A percentile compares a stretch with the other conserved stretches of the same genome.
Conservation (phyloP, 345 rosid species). For the Linum tenue region DNA sequence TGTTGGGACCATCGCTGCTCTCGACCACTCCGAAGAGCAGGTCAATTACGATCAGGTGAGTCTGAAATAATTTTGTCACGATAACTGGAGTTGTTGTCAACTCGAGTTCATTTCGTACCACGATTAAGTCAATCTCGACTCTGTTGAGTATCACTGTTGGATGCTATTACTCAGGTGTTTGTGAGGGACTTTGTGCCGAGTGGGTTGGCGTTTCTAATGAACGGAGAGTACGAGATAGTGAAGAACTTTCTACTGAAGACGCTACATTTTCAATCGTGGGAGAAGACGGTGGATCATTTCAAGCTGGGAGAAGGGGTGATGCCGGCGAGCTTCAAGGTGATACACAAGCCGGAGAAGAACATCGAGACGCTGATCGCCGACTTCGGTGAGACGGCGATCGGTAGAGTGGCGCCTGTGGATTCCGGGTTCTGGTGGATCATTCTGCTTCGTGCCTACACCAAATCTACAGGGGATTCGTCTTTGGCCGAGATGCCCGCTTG, state of each 20-base stretch:
- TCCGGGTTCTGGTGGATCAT: slow-evolving; percentile 21
- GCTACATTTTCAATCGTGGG: slow-evolving; percentile 44
- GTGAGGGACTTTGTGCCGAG: slow-evolving; percentile 47
- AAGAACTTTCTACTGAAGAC: slow-evolving; percentile 44
- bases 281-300: slow-evolving; percentile 44
- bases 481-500: slow-evolving; percentile 11
- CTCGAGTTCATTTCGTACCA: not conserved
- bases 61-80: not conserved
- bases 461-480: slow-evolving; percentile 15
- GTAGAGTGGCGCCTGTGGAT: slow-evolving; percentile 19
- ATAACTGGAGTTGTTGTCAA: not conserved
- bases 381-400: slow-evolving; percentile 14
- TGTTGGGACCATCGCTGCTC: slow-evolving; percentile 45
- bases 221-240: slow-evolving; percentile 32
- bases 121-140: too few species aligned
- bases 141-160: too few species aligned
- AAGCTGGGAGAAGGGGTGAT: slow-evolving; percentile 51
- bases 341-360: slow-evolving; percentile 10
- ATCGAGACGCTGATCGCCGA: slow-evolving; percentile 15
- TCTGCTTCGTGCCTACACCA: slow-evolving; percentile 19
- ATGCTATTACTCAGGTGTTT: slow-evolving; percentile 27
- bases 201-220: slow-evolving; percentile 43
- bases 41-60: slow-evolving; percentile 47
- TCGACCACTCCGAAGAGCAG: slow-evolving; percentile 35
- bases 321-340: slow-evolving; percentile 24